Conservation (phyloP, 2,329 filamentous ascomycete genomes). For the Trichophyton simii region DNA sequence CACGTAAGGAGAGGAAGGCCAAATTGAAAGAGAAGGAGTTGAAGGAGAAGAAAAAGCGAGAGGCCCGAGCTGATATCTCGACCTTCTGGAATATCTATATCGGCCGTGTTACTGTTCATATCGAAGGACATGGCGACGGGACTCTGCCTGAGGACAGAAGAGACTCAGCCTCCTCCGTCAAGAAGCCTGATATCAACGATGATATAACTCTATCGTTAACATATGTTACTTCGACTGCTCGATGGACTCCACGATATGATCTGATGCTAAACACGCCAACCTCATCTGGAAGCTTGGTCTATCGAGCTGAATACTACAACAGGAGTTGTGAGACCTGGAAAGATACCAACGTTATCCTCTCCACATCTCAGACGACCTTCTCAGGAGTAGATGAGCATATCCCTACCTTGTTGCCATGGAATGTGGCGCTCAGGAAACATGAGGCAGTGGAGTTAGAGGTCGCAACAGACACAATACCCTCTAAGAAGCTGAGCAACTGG, state of each 20-base stretch:
- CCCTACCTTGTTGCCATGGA: slow-evolving; percentile 46
- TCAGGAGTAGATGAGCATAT: slow-evolving; percentile 44
- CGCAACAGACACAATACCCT: neutral
- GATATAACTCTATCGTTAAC: slow-evolving; percentile 37
- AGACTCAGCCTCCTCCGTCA: slow-evolving; percentile 18
- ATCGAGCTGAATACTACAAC: slow-evolving; percentile 52
- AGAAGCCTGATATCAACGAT: slow-evolving; percentile 11
- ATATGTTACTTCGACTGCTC: slow-evolving; percentile 47
- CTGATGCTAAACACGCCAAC: slow-evolving; percentile 46
- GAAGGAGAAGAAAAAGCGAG: slow-evolving; percentile 21
- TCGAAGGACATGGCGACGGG: slow-evolving; percentile 22
- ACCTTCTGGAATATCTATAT: slow-evolving; percentile 28
- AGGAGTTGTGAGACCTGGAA: slow-evolving; percentile 52
- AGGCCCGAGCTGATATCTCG: slow-evolving; percentile 21
- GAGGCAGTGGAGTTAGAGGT: slow-evolving; percentile 5
- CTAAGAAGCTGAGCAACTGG: slow-evolving; percentile 10
- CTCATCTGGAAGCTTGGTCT: slow-evolving; percentile 43
- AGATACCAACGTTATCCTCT: slow-evolving; percentile 48
- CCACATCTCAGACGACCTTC: slow-evolving; percentile 50
- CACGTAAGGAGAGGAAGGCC: slow-evolving; percentile 18
- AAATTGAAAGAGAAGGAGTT: slow-evolving; percentile 19
- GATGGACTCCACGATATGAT: slow-evolving; percentile 52
- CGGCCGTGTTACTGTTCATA: slow-evolving; percentile 25
- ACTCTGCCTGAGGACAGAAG: slow-evolving; percentile 17
- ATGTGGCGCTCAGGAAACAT: slow-evolving; percentile 37